These are phyloP conservation scores for Tetrapyrgos nigripes DNA, from an alignment of 1,284 basidiomycete species.

Conservation along the genomic window DNA sequence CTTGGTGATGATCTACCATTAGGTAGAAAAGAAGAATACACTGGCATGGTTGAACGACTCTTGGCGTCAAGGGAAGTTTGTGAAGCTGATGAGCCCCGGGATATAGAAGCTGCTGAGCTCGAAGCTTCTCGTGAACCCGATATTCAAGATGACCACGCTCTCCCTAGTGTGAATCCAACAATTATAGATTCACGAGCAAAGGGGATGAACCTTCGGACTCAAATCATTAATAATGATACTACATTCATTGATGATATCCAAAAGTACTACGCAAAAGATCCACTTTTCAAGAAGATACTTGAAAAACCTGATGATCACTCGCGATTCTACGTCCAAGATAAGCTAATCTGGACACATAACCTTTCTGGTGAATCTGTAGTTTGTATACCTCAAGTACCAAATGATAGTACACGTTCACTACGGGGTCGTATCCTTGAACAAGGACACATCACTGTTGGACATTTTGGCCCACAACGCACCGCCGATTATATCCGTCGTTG, in stretches of 20 bases:
- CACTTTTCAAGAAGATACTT: conserved; percentile 19
- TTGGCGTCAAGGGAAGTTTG: too few species aligned
- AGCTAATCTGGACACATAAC: conserved; percentile 25
- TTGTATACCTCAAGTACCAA: too few species aligned
- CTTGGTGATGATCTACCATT: conserved; percentile 32
- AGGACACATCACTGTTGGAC: conserved; percentile 30
- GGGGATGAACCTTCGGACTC: neutral
- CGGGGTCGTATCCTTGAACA: conserved; percentile 28
- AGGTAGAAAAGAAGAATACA: too few species aligned
- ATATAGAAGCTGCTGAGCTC: conserved; percentile 6
- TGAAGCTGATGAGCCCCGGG: conserved; percentile 10
- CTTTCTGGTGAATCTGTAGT: too few species aligned
- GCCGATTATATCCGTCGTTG: conserved; percentile 32
- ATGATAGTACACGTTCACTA: neutral
- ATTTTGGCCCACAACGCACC: conserved; percentile 30
- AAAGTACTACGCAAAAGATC: conserved; percentile 11
- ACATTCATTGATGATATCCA: conserved; percentile 3
- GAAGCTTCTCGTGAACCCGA: neutral
- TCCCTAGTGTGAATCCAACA: conserved; percentile 1
- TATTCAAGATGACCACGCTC: neutral
- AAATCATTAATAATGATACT: neutral
- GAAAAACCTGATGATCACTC: conserved; percentile 16
- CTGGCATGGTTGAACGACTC: too few species aligned
- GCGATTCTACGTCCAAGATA: conserved; percentile 21
- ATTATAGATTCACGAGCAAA: neutral